Evolutionary conservation across 805 yeast species (phyloP), one percentile per base, ranked within the genome.

Genomic region (Candida wancherniae): DNA sequence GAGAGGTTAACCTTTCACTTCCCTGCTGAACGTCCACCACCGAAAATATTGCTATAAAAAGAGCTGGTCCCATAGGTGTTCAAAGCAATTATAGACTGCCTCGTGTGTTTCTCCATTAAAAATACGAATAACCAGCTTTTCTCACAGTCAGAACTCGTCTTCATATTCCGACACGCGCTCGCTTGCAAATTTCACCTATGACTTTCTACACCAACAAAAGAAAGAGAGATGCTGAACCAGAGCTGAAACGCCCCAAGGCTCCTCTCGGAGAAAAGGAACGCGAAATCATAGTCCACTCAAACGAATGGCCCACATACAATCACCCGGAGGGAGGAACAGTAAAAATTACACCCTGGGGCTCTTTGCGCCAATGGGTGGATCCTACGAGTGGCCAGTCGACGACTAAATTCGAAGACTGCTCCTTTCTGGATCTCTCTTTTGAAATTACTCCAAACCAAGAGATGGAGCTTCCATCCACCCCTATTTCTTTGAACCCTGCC

Each of bases 281-380:
- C 11, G 42, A 36, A 28, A 32, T 41, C 26, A 24, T 38, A 10
- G 24, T 34, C 15, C 45, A 32, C 28, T 24, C 36, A 11, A 55
- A 61, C 22, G 77, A 73, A 34, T 74, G 73, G 67, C 77, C 82
- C 9, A 59, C 67, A 34, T 75, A 71, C 42, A 63, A 63, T 31
- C 81, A 75, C 40, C 82, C 82, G 2, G 75, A 75, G 9, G 82
- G 82, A 7, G 82, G 82, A 0, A 62, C 61, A 18, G 70, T 75
- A 27, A 77, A 75, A 48, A 70, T 75, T 34, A 75, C 81, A 1
- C 81, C 82, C 15, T 67, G 77, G 58, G 82, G 82, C n/a, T 72
- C 75, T 28, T 57, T 75, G 23, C 57, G 81, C 40, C 69, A 64
- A 38, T 61, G 48, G 43, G 61, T 59, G 16, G 55, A 65, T 31